Base-by-base conservation (phyloP, 225 moss, liverwort and hornwort genomes). In the Sphagnum tenellum region DNA sequence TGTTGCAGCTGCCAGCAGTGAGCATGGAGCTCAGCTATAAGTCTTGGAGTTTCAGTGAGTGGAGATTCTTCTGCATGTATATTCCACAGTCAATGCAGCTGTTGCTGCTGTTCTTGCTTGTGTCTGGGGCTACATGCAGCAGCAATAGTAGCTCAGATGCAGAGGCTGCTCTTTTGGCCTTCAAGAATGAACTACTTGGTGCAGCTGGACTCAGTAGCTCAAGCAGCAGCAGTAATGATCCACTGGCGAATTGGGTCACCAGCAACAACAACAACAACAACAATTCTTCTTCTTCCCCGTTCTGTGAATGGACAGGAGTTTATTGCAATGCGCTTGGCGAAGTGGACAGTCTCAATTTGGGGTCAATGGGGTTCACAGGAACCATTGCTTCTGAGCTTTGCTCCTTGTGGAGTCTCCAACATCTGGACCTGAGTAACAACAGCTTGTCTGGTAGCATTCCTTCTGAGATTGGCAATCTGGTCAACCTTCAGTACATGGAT, bases 301-400 rank as follows among this genome's bases (percentile, higher is more conserved):
- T 60, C 62, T 93, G 93, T 71, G 60, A 45, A 2, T 93, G 93
- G 93, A 55, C 67, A 12, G 90, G 90, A 14, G 71, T 90, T 0
- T 48, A 64, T 12, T 93, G 93, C 73, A 63, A 69, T 52, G 54
- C 71, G 3, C 69, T 64, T 10, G 66, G 70, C 12, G 4, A 60
- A 7, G 80, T 90, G 3, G 67, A 67, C 1, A 61, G 56, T 5
- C 75, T 90, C 5, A 51, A 70, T 7, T 84, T 93, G 4, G 58
- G 75, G 0, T 48, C 0, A 2, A 45, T 78, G 47, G 12, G 59
- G 11, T 59, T 77, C 48, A 51, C 76, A 2, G 89, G 91, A 4
- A 63, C 81, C 3, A 73, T 89, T 7, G 68, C 94, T 3, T 6
- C 68, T 0, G 54, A 72, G 58, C 76, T 80, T 7, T 84, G 88